Conservation (phyloP, 352 stramenopile genomes). For the Globisporangium perplexum region DNA sequence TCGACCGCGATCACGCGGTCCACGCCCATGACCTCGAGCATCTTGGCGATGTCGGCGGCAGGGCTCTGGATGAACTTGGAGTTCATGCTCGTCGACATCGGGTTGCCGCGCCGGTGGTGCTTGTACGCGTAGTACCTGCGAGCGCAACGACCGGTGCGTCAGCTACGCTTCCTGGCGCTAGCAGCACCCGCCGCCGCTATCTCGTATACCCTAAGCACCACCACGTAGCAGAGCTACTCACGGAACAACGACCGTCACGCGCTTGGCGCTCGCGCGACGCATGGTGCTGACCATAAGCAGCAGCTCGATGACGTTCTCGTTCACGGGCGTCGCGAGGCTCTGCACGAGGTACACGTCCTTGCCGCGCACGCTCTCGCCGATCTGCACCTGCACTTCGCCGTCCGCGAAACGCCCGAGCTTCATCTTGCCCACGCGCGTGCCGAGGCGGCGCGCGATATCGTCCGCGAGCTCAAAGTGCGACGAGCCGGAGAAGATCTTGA, state of each 20-base stretch:
- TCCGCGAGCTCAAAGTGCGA: slow-evolving; percentile 88
- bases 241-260: slow-evolving; percentile 92
- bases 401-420: slow-evolving; percentile 90
- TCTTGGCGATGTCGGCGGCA: slow-evolving; percentile 86
- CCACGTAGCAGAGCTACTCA: slow-evolving; percentile 30
- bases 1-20: slow-evolving; percentile 93
- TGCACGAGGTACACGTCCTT: slow-evolving; percentile 95
- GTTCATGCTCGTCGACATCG: slow-evolving; percentile 85
- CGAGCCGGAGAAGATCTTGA: slow-evolving; percentile 92
- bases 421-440: slow-evolving; percentile 83
- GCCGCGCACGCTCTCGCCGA: slow-evolving; percentile 89
- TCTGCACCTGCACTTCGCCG: slow-evolving; percentile 90
- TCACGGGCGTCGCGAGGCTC: slow-evolving; percentile 88
- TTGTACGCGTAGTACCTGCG: slow-evolving; percentile 90
- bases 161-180: not conserved
- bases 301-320: slow-evolving; percentile 94
- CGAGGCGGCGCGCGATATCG: slow-evolving; percentile 84
- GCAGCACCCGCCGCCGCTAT: too few species aligned
- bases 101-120: slow-evolving; percentile 84
- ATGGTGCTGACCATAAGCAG: slow-evolving; percentile 94
- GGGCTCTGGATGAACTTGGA: slow-evolving; percentile 90
- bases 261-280: slow-evolving; percentile 90
- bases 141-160: not conserved
- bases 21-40: slow-evolving; percentile 93
- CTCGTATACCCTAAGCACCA: not conserved